Evolutionary conservation across 371 early-diverging fungal species (phyloP), one percentile per base, ranked within the genome.

Genomic region (Phascolomyces articulosus): DNA sequence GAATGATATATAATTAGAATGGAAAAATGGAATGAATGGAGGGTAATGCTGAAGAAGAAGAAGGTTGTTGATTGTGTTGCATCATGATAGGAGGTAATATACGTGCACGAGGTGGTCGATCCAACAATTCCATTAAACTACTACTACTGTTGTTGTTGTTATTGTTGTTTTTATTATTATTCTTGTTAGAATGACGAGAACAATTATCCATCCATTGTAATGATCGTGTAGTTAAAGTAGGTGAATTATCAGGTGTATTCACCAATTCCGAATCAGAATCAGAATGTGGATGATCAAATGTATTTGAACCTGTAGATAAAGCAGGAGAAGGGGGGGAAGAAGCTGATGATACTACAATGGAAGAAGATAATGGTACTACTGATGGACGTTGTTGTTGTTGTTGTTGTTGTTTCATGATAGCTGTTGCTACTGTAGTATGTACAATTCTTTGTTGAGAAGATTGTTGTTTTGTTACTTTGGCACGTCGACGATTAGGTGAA

Each of bases 311-410:
- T 9, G 68, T 44, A 24, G 83, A 82, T 21, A 80, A 62, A 15
- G 81, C 75, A 18, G 85, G 85, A 47, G 83, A 71, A 55, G 85
- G 81, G 48, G 85, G 87, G 58, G 79, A 57, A 16, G 55, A 29
- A 8, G 51, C 62, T 75, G 62, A 51, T 34, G 62, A 49, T 8
- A 2, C 44, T 44, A 16, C 44, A n/a, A 44, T n/a, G 4, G 44
- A 44, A 0, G 44, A n/a, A 18, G 54, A 47, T 18, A 51, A 60
- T 51, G 24, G 60, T 10, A 27, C 62, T 41, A n/a, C 64, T 54
- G 64, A 55, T 60, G 62, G 41, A 28, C 57, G 24, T 28, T 47
- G 38, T 27, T 44, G 44, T 44, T 44, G 34, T 34, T 9, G 34
- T 34, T 9, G 31, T 20, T 67, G 60, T 55, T 55, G 23, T 62